phyloP scores from a whole-genome alignment of 116 monocot species.

The Cymodocea nodosa region DNA sequence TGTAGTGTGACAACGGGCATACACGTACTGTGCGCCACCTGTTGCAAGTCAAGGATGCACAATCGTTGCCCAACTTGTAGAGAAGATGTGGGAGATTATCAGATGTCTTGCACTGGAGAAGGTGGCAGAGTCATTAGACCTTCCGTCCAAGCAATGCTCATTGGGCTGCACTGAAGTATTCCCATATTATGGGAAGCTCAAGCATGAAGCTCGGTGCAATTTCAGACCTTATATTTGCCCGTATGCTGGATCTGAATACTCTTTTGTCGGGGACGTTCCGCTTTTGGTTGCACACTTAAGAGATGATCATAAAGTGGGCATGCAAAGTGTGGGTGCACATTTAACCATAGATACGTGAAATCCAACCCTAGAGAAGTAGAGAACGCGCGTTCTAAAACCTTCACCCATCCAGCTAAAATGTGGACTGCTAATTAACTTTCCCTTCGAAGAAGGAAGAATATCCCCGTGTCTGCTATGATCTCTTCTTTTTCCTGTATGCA shows the following conservation, averaged over 20 bases:
- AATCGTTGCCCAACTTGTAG: slow-evolving; percentile 53
- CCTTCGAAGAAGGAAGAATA: no score
- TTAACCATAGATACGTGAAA: slow-evolving; percentile 57
- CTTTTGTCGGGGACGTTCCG: slow-evolving; percentile 44
- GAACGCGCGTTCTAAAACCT: slow-evolving; percentile 10
- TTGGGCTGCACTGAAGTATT: slow-evolving; percentile 44
- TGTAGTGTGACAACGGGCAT: slow-evolving; percentile 58
- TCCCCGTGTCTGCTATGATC: no score
- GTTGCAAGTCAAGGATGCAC: slow-evolving; percentile 42
- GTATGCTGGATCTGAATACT: slow-evolving; percentile 60
- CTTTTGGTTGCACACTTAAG: slow-evolving; percentile 40
- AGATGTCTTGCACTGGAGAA: slow-evolving; percentile 59
- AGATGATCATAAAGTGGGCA: slow-evolving; percentile 60
- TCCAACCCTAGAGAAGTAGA: slow-evolving; percentile 51
- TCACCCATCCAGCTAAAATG: no score
- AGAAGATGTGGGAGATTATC: slow-evolving; percentile 49
- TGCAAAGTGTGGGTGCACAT: slow-evolving; percentile 60
- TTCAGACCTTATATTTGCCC: slow-evolving; percentile 60
- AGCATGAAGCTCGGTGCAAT: slow-evolving; percentile 42
- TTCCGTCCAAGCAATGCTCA: slow-evolving; percentile 39
- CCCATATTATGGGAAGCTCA: slow-evolving; percentile 48
- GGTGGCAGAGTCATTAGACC: slow-evolving; percentile 51
- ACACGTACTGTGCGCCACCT: slow-evolving; percentile 50
- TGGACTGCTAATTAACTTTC: no score
- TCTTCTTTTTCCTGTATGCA: slow-evolving; percentile 1